These are phyloP conservation scores for Leishmania mexicana DNA, from an alignment of 208 protist species.

Conservation along the genomic window DNA sequence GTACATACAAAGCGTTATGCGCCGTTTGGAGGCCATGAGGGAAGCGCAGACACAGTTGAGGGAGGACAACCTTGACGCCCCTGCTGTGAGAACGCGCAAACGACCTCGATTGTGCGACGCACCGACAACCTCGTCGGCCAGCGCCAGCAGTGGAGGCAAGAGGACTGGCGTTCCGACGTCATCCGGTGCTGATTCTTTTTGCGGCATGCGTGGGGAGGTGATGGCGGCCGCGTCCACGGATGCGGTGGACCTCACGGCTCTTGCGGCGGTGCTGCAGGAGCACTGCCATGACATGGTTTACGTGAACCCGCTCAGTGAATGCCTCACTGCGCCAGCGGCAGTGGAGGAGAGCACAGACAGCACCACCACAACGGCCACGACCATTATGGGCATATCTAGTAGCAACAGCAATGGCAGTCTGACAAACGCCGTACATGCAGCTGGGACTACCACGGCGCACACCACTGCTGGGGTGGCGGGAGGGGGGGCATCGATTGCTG, in stretches of 20 bases:
- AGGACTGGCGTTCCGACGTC: neutral
- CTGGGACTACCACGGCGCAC: neutral
- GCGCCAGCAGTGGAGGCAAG: neutral
- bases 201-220: neutral
- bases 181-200: neutral
- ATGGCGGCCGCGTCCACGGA: neutral
- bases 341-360: slow-evolving; percentile 9
- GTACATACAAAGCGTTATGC: slow-evolving; percentile 3
- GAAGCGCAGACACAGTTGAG: neutral
- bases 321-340: neutral
- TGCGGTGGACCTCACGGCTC: slow-evolving; percentile 28
- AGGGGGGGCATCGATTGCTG: neutral
- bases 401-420: slow-evolving; percentile 22
- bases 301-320: slow-evolving; percentile 20
- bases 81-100: neutral
- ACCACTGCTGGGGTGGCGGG: neutral
- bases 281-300: slow-evolving; percentile 29
- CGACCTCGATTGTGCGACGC: neutral
- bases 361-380: slow-evolving; percentile 2
- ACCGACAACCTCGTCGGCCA: neutral
- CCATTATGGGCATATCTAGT: neutral
- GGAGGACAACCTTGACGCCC: neutral
- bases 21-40: slow-evolving; percentile 1
- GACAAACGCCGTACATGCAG: neutral
- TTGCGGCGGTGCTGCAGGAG: slow-evolving; percentile 44